phyloP scores from a whole-genome alignment of 1,284 basidiomycete genomes.

The Ceratobasidium sp. region DNA sequence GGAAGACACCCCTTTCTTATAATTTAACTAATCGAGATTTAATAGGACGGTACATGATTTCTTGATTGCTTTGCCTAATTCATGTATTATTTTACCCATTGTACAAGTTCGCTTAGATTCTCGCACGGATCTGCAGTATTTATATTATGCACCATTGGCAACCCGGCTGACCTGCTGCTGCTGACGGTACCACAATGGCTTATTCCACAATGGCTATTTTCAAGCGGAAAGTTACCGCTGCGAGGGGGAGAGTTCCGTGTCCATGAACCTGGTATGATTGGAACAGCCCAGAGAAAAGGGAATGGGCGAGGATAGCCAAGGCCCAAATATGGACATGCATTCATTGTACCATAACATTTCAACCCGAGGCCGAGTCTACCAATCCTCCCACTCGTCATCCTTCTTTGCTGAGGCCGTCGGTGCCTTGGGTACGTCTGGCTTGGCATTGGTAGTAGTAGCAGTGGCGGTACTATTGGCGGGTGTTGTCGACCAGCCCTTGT shows the following conservation, averaged over 20 bases:
- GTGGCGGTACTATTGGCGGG: background rate
- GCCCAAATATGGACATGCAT: conserved; percentile 19
- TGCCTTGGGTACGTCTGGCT: conserved; percentile 18
- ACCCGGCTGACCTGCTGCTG: too few species aligned
- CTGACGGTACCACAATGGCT: too few species aligned
- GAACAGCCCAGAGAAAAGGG: conserved; percentile 12
- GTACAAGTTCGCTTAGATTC: conserved; percentile 20
- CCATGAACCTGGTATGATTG: conserved; percentile 16
- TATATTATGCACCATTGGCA: conserved; percentile 9
- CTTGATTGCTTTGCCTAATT: conserved; percentile 9
- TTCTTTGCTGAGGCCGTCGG: conserved; percentile 33
- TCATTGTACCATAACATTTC: conserved; percentile 3
- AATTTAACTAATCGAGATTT: conserved; percentile 12
- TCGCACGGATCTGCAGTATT: conserved; percentile 20
- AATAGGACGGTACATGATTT: conserved; percentile 8
- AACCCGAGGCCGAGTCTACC: conserved; percentile 27
- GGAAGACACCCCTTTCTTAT: conserved; percentile 81
- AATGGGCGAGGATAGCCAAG: conserved; percentile 17
- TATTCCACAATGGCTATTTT: background rate
- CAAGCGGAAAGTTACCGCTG: conserved; percentile 24
- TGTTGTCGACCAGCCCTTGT: conserved; percentile 45
- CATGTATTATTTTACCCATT: conserved; percentile 29
- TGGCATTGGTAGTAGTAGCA: background rate
- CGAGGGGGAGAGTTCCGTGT: background rate
- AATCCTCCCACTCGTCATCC: conserved; percentile 37